Evolutionary conservation across 1,139 yeast species (phyloP).

Genomic region (Hansenula sp.): DNA sequence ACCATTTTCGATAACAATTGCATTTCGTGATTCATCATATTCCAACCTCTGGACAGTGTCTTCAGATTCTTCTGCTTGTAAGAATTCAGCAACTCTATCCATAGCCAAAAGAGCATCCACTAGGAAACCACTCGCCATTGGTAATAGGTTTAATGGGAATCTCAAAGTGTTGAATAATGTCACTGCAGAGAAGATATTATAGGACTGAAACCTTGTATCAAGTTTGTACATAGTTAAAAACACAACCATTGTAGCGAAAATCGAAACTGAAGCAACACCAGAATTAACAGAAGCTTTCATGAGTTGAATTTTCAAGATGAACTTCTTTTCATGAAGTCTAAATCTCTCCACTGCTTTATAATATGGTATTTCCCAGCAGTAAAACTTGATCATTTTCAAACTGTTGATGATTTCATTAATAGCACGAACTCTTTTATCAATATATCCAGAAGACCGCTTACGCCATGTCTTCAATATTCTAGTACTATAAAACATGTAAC

Average conservation of each 20-base stretch:
- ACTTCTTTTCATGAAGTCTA: slow-evolving; percentile 45
- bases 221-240: slow-evolving; percentile 57
- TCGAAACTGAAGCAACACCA: slow-evolving; percentile 45
- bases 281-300: slow-evolving; percentile 39
- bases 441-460: slow-evolving; percentile 38
- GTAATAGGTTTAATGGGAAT: slow-evolving; percentile 59
- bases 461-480: slow-evolving; percentile 39
- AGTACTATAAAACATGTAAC: slow-evolving; percentile 29
- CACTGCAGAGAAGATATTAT: slow-evolving; percentile 65
- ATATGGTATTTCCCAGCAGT: slow-evolving; percentile 71
- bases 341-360: slow-evolving; percentile 38
- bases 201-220: slow-evolving; percentile 41
- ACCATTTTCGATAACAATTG: slow-evolving; percentile 45
- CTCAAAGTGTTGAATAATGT: slow-evolving; percentile 63
- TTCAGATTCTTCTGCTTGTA: slow-evolving; percentile 33
- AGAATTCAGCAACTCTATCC: slow-evolving; percentile 44
- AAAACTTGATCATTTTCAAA: slow-evolving; percentile 65
- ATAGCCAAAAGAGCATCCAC: slow-evolving; percentile 58
- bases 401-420: slow-evolving; percentile 64
- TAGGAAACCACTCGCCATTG: slow-evolving; percentile 41
- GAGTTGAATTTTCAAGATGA: slow-evolving; percentile 40
- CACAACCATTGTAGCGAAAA: slow-evolving; percentile 59
- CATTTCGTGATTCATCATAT: slow-evolving; percentile 25
- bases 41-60: slow-evolving; percentile 15
- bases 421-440: slow-evolving; percentile 55